Base-by-base conservation (phyloP, 164 flowering plant species). In the Sextonia rubra region DNA sequence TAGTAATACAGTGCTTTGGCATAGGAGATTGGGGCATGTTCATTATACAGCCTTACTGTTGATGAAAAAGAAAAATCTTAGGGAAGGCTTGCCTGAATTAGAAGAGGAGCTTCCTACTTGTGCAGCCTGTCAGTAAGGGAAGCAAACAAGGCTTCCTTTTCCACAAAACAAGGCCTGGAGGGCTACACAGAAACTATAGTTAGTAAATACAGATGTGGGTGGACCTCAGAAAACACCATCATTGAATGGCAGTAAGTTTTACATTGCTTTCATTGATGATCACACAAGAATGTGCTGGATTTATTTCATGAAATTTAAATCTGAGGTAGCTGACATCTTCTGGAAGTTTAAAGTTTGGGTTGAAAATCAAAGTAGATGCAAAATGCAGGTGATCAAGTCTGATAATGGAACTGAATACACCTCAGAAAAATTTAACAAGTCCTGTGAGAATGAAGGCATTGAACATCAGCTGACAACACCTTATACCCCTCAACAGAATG, bases 191-290 rank as follows among this genome's bases (percentile, higher is more conserved):
- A 62, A 25, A 27, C 65, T 62, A 15, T 1, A 62, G n/a, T 20
- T 62, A 25, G n/a, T 62, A 9, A 25, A 62, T 27, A 62, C 32
- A 25, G 65, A 62, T 62, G 65, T 58, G 0, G 61, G n/a, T 7
- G 61, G 61, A 58, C 61, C 61, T 58, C 61, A 9, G 61, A 58
- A n/a, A 22, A 62, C 65, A 62, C 65, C 65, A 62, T 62, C 65
- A 22, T 25, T 4, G 29, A 22, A 62, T 9, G 65, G 2, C n/a
- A 62, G 8, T 25, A 9, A 47, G 20, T 62, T 9, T 20, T 62
- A 62, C 15, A 15, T 62, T 62, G 14, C n/a, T 22, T 62, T 62
- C 29, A 62, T 62, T 62, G 65, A 62, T 62, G 65, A 62, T 25
- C 29, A 22, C 29, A 62, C 65, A 3, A 22, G 65, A 62, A 62